Conservation (phyloP, 176 grass and related monocot species). For the Musa schizocarpa region DNA sequence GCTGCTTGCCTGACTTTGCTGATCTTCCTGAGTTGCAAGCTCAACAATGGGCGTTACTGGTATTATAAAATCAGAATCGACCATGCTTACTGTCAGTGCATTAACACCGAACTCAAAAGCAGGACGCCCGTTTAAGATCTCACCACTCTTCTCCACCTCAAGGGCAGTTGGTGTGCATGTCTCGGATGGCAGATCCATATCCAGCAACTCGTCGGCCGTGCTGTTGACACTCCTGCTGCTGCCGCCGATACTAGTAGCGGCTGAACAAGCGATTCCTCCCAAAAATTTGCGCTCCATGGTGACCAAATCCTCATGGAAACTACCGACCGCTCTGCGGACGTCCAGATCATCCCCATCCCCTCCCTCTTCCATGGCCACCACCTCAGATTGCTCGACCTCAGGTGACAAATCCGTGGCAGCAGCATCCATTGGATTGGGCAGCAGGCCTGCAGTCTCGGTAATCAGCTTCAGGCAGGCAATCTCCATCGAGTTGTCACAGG, state of each 20-base stretch:
- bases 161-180: background rate
- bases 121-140: background rate
- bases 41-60: background rate
- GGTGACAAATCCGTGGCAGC: background rate
- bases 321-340: background rate
- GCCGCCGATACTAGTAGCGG: background rate
- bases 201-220: background rate
- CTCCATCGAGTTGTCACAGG: background rate
- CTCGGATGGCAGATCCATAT: background rate
- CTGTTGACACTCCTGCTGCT: background rate
- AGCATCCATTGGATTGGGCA: background rate
- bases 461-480: background rate
- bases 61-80: background rate
- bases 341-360: background rate
- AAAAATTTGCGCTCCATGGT: background rate
- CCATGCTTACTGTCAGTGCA: background rate
- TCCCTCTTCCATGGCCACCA: background rate
- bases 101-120: background rate
- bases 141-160: background rate
- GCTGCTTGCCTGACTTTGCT: background rate
- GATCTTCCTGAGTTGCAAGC: background rate
- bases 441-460: background rate
- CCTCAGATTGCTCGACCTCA: background rate
- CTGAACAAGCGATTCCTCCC: background rate
- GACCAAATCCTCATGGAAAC: background rate